These are phyloP conservation scores for Torulaspora delbrueckii DNA, from an alignment of 805 yeast species.

Conservation along the genomic window DNA sequence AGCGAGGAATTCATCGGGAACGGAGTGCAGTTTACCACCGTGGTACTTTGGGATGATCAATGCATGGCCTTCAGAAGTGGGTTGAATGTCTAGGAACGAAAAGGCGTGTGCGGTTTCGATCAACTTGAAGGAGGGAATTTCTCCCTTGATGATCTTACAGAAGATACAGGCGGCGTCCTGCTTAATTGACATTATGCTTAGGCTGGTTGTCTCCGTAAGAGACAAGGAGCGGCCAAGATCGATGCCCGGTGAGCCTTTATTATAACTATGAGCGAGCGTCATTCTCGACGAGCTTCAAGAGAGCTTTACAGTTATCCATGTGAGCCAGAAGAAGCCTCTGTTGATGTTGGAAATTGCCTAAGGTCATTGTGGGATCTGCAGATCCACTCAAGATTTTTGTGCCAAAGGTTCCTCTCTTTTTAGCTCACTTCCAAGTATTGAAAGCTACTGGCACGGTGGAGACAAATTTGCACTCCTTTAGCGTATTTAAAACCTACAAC, in stretches of 20 bases:
- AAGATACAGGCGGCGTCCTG: conserved; percentile 71
- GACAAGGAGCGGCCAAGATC: not conserved
- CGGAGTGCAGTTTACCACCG: conserved; percentile 86
- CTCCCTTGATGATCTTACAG: conserved; percentile 92
- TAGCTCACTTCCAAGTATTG: no score
- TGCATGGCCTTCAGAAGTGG: conserved; percentile 84
- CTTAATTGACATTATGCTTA: conserved; percentile 13
- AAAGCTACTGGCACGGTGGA: no score
- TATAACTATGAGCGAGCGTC: not conserved
- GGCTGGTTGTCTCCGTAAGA: not conserved
- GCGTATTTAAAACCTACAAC: no score
- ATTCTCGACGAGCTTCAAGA: not conserved
- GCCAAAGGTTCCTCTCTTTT: no score
- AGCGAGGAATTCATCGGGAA: conserved; percentile 85
- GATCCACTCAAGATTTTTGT: no score
- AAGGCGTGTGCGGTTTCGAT: conserved; percentile 76
- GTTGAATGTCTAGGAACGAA: conserved; percentile 91
- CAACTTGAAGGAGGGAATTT: conserved; percentile 88
- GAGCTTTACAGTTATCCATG: not conserved
- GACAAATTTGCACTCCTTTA: no score
- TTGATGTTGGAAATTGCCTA: not conserved
- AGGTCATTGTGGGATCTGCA: no score
- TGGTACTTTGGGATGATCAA: conserved; percentile 89
- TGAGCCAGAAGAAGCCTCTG: not conserved
- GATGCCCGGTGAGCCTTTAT: not conserved